These are phyloP conservation scores for Ramaria sp. DNA, from an alignment of 768 basidiomycete species.

Conservation along the genomic window DNA sequence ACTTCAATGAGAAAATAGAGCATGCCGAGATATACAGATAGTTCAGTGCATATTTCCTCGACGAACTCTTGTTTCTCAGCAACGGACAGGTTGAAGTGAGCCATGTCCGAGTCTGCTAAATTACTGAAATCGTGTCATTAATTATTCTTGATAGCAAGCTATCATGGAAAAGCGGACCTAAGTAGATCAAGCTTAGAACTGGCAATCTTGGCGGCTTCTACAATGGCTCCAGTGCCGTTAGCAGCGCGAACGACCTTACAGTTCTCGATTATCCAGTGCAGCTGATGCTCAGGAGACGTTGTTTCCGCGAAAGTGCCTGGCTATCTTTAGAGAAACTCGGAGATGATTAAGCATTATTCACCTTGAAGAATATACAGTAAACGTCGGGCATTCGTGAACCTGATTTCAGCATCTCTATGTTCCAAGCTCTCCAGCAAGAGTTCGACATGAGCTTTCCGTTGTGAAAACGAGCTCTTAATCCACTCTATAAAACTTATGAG, in stretches of 20 bases:
- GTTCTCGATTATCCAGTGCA: conserved; percentile 94
- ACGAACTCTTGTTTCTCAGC: conserved; percentile 69
- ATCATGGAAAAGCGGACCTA: conserved; percentile 35
- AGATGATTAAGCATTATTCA: conserved; percentile 20
- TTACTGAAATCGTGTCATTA: conserved; percentile 33
- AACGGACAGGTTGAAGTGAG: conserved; percentile 56
- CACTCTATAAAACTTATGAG: conserved; percentile 46
- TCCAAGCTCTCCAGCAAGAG: conserved; percentile 79
- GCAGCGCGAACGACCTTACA: conserved; percentile 75
- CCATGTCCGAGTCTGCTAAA: conserved; percentile 64
- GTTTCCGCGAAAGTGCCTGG: conserved; percentile 87
- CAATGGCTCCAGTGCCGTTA: conserved; percentile 73
- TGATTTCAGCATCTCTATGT: conserved; percentile 71
- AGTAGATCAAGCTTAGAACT: conserved; percentile 77
- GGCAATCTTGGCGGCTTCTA: conserved; percentile 86
- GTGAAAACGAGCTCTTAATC: conserved; percentile 52
- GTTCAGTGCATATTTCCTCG: conserved; percentile 86
- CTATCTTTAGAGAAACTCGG: background rate
- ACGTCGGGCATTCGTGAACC: conserved; percentile 79
- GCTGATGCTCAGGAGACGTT: conserved; percentile 83
- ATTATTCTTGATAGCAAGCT: background rate
- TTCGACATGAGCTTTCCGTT: conserved; percentile 67
- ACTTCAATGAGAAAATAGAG: conserved; percentile 92
- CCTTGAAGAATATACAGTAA: conserved; percentile 92
- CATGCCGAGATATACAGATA: conserved; percentile 91